Evolutionary conservation across 164 flowering plant genomes (phyloP).

Genomic region (Aristolochia californica): DNA sequence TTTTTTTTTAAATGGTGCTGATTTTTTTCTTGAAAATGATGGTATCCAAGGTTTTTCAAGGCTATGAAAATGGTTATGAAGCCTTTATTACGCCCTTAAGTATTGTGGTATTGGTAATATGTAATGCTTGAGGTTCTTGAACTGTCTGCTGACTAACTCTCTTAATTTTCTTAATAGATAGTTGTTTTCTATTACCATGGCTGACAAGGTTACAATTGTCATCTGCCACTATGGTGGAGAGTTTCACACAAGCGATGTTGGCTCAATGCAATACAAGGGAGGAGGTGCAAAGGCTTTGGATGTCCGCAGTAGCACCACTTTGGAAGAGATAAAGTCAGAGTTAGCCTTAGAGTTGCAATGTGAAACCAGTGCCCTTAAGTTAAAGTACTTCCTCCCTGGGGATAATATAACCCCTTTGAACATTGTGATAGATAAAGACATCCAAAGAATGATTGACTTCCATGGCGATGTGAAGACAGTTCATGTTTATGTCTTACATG

Average conservation of each 20-base stretch:
- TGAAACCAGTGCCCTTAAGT: slow-evolving; percentile 26
- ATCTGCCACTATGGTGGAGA: slow-evolving; percentile 52
- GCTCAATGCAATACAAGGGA: slow-evolving; percentile 48
- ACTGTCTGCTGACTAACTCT: neutral
- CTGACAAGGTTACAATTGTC: slow-evolving; percentile 1
- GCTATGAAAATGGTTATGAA: too few species aligned
- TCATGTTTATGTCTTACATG: slow-evolving; percentile 46
- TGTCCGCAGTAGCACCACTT: slow-evolving; percentile 36
- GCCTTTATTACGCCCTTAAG: too few species aligned
- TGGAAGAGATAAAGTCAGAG: slow-evolving; percentile 51
- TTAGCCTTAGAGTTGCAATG: slow-evolving; percentile 55
- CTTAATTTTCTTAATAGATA: neutral
- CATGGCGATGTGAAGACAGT: slow-evolving; percentile 48
- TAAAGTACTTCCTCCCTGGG: slow-evolving; percentile 77
- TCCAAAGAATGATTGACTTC: slow-evolving; percentile 60
- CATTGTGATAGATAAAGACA: slow-evolving; percentile 46
- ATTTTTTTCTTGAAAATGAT: too few species aligned
- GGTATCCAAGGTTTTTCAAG: too few species aligned
- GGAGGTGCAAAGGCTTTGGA: slow-evolving; percentile 77
- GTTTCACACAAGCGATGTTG: slow-evolving; percentile 52
- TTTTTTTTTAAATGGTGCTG: too few species aligned
- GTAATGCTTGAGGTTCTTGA: too few species aligned
- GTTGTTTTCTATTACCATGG: neutral
- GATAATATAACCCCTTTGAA: slow-evolving; percentile 54
- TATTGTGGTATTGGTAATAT: too few species aligned